Evolutionary conservation across 2,329 filamentous ascomycete genomes (phyloP).

Genomic region (Cordyceps sp.): DNA sequence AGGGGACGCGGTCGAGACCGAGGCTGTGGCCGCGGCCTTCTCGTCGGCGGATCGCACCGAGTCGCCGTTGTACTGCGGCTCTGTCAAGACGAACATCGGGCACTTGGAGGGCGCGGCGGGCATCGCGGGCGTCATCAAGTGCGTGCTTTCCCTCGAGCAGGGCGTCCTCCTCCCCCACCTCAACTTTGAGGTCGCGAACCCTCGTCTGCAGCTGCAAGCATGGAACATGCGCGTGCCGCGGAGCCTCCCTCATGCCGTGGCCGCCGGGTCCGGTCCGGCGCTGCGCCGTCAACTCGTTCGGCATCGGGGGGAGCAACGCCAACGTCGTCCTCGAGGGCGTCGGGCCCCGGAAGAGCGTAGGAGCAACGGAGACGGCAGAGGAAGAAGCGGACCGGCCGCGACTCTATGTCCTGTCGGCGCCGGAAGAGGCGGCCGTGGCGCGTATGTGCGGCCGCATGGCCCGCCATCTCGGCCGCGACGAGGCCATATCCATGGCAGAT

Average conservation of each 20-base stretch:
- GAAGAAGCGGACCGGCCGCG: neutral
- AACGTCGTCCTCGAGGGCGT: neutral
- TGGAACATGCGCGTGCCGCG: neutral
- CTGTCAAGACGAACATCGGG: neutral
- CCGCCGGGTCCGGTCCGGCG: neutral
- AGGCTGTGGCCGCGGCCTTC: neutral
- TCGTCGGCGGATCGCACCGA: neutral
- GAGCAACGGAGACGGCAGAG: neutral
- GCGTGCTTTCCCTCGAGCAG: neutral
- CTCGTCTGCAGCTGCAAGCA: neutral
- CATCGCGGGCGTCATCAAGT: neutral
- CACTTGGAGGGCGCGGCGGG: neutral
- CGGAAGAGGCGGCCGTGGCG: neutral
- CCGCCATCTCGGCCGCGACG: neutral
- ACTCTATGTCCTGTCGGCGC: neutral
- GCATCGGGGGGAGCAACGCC: neutral
- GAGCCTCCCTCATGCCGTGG: neutral
- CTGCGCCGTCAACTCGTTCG: neutral
- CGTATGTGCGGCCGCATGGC: neutral
- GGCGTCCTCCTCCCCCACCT: neutral
- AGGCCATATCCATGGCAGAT: neutral
- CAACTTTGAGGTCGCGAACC: neutral
- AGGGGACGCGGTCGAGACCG: neutral
- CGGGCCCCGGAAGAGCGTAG: neutral
- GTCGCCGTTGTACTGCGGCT: neutral